phyloP scores from a whole-genome alignment of 1,284 basidiomycete species.

The Cutaneotrichosporon cavernicola region DNA sequence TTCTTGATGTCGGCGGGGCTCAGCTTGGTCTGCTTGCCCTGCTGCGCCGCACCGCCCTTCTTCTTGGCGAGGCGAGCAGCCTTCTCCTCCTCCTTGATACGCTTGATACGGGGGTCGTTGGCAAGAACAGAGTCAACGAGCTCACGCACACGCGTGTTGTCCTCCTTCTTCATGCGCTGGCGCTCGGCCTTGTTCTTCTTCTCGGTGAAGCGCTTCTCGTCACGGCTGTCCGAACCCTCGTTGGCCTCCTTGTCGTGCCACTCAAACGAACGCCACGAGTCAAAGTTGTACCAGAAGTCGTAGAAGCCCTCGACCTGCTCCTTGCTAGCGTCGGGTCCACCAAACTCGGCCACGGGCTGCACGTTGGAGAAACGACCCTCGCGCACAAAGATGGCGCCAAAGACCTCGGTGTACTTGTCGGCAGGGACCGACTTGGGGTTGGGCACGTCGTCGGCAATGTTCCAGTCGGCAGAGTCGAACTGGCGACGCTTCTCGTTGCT shows the following conservation, averaged over 20 bases:
- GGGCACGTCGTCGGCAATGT: slow-evolving; percentile 75
- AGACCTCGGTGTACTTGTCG: slow-evolving; percentile 59
- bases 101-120: slow-evolving; percentile 92
- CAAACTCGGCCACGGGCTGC: slow-evolving; percentile 83
- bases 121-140: slow-evolving; percentile 85
- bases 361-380: slow-evolving; percentile 87
- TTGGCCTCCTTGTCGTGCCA: slow-evolving; percentile 98
- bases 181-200: slow-evolving; percentile 99
- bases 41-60: slow-evolving; percentile 56
- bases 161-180: slow-evolving; percentile 94
- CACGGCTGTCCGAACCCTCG: slow-evolving; percentile 96
- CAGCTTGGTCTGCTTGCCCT: slow-evolving; percentile 55
- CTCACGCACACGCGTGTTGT: slow-evolving; percentile 82
- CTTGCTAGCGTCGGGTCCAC: slow-evolving; percentile 70
- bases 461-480: slow-evolving; percentile 94
- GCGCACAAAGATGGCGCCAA: slow-evolving; percentile 79
- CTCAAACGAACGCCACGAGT: slow-evolving; percentile 97
- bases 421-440: slow-evolving; percentile 61
- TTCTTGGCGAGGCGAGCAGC: slow-evolving; percentile 92
- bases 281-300: slow-evolving; percentile 99
- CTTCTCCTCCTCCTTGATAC: slow-evolving; percentile 96
- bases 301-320: slow-evolving; percentile 89
- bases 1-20: slow-evolving; percentile 70
- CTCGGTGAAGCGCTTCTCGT: slow-evolving; percentile 98
- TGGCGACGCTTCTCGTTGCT: slow-evolving; percentile 85